Conservation (phyloP, 768 basidiomycete genomes). For the Ephemerocybe angulata region DNA sequence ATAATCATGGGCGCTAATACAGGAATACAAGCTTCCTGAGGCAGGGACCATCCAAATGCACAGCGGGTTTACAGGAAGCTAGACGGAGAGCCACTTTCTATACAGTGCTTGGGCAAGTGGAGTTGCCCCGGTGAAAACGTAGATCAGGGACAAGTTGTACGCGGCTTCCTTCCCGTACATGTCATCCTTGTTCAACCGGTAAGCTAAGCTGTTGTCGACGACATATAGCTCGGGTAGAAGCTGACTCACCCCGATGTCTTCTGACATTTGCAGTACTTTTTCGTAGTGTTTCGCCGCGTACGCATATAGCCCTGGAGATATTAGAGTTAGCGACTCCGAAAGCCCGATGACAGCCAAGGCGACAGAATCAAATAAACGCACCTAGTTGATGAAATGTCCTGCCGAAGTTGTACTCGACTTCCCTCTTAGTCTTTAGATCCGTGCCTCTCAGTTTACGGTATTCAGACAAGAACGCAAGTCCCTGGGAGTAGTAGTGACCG, state of each 20-base stretch:
- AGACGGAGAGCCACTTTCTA: slow-evolving; percentile 80
- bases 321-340: background rate
- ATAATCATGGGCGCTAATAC: no score
- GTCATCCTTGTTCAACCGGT: slow-evolving; percentile 36
- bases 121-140: slow-evolving; percentile 71
- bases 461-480: slow-evolving; percentile 76
- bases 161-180: slow-evolving; percentile 71
- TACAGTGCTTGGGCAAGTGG: slow-evolving; percentile 68
- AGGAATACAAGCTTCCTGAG: no score
- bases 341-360: background rate
- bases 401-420: slow-evolving; percentile 93
- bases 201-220: slow-evolving; percentile 1
- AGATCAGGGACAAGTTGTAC: slow-evolving; percentile 84
- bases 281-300: slow-evolving; percentile 87
- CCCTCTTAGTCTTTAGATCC: slow-evolving; percentile 46
- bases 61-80: slow-evolving; percentile 12
- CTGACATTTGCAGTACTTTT: slow-evolving; percentile 60
- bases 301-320: slow-evolving; percentile 64
- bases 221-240: background rate
- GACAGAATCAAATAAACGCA: slow-evolving; percentile 28
- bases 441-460: slow-evolving; percentile 66
- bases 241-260: slow-evolving; percentile 36
- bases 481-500: slow-evolving; percentile 38
- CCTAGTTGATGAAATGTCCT: slow-evolving; percentile 92
- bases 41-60: no score